Evolutionary conservation across 169 alveolate species (phyloP), one percentile per base, ranked within the genome.

Genomic region (Neospora caninum): DNA sequence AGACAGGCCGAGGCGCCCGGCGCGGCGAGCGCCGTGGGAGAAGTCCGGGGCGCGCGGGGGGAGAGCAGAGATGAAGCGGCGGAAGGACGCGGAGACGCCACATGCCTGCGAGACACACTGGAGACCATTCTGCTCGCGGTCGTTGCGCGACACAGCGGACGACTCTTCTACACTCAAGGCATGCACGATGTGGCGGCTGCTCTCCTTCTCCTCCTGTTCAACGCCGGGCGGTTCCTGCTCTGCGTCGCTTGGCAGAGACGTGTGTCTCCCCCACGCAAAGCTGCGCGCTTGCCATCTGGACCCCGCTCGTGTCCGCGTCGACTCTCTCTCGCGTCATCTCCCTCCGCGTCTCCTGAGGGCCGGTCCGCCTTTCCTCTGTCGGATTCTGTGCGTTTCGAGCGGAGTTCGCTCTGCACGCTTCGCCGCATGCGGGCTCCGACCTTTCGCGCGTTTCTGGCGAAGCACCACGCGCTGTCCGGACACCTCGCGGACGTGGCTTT

Each of bases 181-280:
- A 82, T 82, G 89, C 89, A 82, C 67, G 89, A 82, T 27, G 64
- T 82, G 13, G 89, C 89, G 0, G 89, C 69, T 4, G 89, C 89
- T 64, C n/a, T 82, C n/a, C 64, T 82, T 38, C 89, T 82, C 31
- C 89, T 82, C 22, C 64, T 82, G 9, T 6, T 82, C 43, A 29
- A 82, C 34, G 89, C 89, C 38, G 89, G 89, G 9, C 2, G 89
- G 10, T 82, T 41, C 67, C 41, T 36, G 42, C 67, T 82, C 86
- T 20, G 22, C 49, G 49, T 78, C 86, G 45, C 0, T 6, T 78
- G 43, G 45, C 39, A 34, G 27, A 20, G 43, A 78, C 0, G 86
- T 16, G 29, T n/a, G 27, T 78, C 86, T 78, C 29, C 45, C 9
- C 29, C 29, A 2, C 39, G 13, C 86, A 25, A n/a, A 78, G 27